These are phyloP conservation scores for Malassezia sp. DNA, from an alignment of 1,284 basidiomycete genomes.

Conservation along the genomic window DNA sequence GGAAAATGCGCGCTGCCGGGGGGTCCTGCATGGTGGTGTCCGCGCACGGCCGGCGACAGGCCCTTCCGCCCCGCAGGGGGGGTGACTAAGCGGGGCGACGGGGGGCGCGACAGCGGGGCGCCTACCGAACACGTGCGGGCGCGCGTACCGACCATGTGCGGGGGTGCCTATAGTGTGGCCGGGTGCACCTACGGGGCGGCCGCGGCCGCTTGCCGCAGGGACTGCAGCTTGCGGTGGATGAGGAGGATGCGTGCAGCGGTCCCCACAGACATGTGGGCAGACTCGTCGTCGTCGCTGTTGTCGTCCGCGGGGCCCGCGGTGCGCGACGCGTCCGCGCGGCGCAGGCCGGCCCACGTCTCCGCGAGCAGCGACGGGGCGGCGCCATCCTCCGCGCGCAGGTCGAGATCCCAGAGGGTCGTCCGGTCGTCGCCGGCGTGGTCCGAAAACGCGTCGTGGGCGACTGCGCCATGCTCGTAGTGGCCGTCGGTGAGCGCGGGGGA, in stretches of 20 bases:
- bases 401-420: slow-evolving; percentile 7
- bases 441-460: too few relatives aligned
- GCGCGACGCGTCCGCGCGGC: neutral
- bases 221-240: slow-evolving; percentile 1
- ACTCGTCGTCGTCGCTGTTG: neutral
- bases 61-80: too few relatives aligned
- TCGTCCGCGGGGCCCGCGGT: neutral
- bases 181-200: too few relatives aligned
- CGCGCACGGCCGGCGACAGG: too few relatives aligned
- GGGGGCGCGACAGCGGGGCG: too few relatives aligned
- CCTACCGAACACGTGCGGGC: too few relatives aligned
- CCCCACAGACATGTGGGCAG: neutral
- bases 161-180: too few relatives aligned
- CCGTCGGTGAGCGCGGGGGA: too few relatives aligned
- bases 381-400: neutral
- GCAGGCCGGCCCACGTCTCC: slow-evolving; percentile 7
- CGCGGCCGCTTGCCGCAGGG: neutral
- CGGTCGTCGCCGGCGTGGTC: neutral
- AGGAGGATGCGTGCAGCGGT: slow-evolving; percentile 4
- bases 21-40: neutral
- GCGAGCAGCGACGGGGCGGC: slow-evolving; percentile 1
- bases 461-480: neutral
- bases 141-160: too few relatives aligned
- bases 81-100: too few relatives aligned
- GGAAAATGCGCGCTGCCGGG: slow-evolving; percentile 5